These are phyloP conservation scores for Neocallimastix lanati DNA, from an alignment of 192 early-diverging fungal species.

Conservation along the genomic window DNA sequence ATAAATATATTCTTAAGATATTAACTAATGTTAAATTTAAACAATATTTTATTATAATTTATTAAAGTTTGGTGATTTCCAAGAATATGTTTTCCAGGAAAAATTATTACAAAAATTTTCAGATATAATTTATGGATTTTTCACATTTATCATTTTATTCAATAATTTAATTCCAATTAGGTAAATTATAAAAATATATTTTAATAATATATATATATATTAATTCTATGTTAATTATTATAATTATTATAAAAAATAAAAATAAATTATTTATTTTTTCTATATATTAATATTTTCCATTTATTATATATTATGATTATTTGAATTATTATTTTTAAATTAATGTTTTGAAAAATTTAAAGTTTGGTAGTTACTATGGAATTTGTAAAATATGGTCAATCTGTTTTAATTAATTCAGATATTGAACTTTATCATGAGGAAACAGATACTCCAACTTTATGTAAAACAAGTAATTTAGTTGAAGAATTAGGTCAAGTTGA, in stretches of 20 bases:
- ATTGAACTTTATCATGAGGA: constrained; percentile 91
- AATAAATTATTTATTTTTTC: no score
- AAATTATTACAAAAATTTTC: not conserved
- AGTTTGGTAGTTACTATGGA: constrained; percentile 98
- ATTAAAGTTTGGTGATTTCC: not conserved
- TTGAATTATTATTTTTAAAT: no score
- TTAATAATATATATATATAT: no score
- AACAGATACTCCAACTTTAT: constrained; percentile 79
- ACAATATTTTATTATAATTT: no score
- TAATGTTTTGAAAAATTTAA: not conserved
- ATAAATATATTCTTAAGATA: no score
- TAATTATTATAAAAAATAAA: no score
- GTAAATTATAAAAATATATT: constrained; percentile 10
- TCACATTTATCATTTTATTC: constrained; percentile 95
- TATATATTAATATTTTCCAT: not conserved
- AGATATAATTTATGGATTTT: not conserved
- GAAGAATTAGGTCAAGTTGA: constrained; percentile 95
- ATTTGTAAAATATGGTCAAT: constrained; percentile 83
- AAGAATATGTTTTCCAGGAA: not conserved
- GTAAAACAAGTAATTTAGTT: constrained; percentile 77
- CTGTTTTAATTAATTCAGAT: constrained; percentile 74
- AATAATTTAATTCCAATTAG: constrained; percentile 97
- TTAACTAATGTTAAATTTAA: no score
- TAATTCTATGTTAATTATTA: no score
- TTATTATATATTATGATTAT: not conserved